A percentile compares a stretch with the other conserved stretches of the same genome.
phyloP scores from a whole-genome alignment of 129 eudicot genomes.

The Ambrosia trifida region DNA sequence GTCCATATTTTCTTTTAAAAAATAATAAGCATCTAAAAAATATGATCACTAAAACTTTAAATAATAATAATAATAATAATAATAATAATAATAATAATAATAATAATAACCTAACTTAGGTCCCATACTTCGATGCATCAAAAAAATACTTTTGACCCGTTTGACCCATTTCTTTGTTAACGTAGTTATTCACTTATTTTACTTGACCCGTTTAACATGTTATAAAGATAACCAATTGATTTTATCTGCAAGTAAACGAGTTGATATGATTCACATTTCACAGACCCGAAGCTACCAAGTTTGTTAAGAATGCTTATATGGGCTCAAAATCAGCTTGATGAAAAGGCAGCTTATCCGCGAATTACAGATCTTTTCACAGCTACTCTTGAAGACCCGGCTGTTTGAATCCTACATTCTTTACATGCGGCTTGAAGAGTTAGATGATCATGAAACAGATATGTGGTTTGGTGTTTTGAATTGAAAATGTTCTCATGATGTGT shows the following conservation, averaged over 20 bases:
- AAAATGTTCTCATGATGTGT: slow-evolving; percentile 20
- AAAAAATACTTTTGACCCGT: too few species aligned
- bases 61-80: too few species aligned
- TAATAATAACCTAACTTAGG: too few species aligned
- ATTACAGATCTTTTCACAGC: slow-evolving; percentile 73
- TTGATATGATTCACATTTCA: not conserved
- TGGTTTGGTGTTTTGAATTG: not conserved
- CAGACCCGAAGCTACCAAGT: slow-evolving; percentile 94
- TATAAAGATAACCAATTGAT: not conserved
- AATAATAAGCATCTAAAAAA: too few species aligned
- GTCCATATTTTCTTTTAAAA: not conserved
- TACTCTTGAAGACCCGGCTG: slow-evolving; percentile 83
- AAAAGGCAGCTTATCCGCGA: slow-evolving; percentile 85
- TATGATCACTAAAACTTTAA: too few species aligned
- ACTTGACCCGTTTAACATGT: not conserved
- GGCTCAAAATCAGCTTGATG: slow-evolving; percentile 90
- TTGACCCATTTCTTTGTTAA: too few species aligned
- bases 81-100: too few species aligned
- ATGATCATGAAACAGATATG: slow-evolving; percentile 18
- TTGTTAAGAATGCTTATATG: slow-evolving; percentile 87
- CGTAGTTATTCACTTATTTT: not conserved
- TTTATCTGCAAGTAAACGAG: not conserved
- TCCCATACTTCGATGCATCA: too few species aligned
- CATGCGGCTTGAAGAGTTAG: not conserved
- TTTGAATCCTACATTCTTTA: slow-evolving; percentile 26